A percentile compares a stretch with the other conserved stretches of the same genome.
These are phyloP conservation scores for Pelargonium fulgidum DNA, from an alignment of 441 rosid species.

Conservation along the genomic window DNA sequence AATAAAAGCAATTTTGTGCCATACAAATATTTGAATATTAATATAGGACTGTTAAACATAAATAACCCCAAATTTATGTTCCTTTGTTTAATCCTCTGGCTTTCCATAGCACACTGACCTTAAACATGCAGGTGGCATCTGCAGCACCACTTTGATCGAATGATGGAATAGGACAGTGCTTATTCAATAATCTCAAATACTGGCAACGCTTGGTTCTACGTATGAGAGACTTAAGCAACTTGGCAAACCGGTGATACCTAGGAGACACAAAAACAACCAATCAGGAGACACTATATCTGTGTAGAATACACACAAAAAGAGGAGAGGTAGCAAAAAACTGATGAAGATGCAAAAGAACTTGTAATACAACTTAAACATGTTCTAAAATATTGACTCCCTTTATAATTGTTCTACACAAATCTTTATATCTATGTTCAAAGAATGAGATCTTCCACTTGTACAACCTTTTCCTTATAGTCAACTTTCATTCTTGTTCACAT, in stretches of 20 bases:
- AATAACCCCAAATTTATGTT: neutral
- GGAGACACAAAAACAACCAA: constrained; percentile 18
- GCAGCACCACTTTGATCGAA: constrained; percentile 23
- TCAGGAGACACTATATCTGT: neutral
- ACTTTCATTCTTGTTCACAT: constrained; percentile 1
- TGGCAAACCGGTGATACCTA: constrained; percentile 61
- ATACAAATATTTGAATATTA: neutral
- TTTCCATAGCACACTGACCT: constrained; percentile 36
- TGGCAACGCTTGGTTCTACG: constrained; percentile 46
- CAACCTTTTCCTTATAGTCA: neutral
- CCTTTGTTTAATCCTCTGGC: neutral
- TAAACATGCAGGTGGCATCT: constrained; percentile 24
- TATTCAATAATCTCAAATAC: constrained; percentile 49
- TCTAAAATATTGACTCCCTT: neutral
- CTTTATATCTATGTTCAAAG: neutral
- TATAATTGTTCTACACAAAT: neutral
- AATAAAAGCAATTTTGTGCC: neutral
- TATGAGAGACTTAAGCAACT: constrained; percentile 49
- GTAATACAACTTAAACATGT: neutral
- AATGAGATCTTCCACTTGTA: neutral
- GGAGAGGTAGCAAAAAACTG: neutral
- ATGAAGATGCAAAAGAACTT: neutral
- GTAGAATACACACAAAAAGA: neutral
- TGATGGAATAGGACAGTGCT: constrained; percentile 49
- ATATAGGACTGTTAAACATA: neutral